Percentiles rank a stretch among this genome's conserved stretches.
These are phyloP conservation scores for Megacollybia marginata DNA, from an alignment of 768 basidiomycete genomes.

Conservation along the genomic window DNA sequence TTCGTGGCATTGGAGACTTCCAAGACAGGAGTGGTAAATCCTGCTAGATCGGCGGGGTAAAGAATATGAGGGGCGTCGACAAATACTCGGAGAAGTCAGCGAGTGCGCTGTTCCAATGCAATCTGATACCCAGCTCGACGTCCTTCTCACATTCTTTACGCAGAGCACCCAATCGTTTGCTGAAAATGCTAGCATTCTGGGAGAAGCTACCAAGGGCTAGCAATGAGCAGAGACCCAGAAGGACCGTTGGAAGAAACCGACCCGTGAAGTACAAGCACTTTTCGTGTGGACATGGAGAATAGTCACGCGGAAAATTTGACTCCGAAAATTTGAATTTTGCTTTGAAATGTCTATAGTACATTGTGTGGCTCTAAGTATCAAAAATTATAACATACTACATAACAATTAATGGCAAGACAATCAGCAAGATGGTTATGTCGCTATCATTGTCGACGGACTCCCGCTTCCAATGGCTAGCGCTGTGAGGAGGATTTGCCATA, in stretches of 20 bases:
- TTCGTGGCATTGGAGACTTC: slow-evolving; percentile 33
- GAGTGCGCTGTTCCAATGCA: not conserved
- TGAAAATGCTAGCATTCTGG: slow-evolving; percentile 65
- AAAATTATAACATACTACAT: too few relatives aligned
- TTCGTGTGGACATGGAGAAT: slow-evolving; percentile 7
- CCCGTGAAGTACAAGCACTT: slow-evolving; percentile 42
- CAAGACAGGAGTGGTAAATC: slow-evolving; percentile 13
- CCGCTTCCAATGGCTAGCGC: slow-evolving; percentile 50
- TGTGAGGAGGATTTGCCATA: slow-evolving; percentile 61
- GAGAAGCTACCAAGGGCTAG: slow-evolving; percentile 39
- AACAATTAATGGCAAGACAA: too few relatives aligned
- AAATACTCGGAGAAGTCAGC: slow-evolving; percentile 43
- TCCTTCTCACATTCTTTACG: slow-evolving; percentile 61
- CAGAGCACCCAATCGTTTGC: slow-evolving; percentile 70
- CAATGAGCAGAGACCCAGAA: slow-evolving; percentile 1
- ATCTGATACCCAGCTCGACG: slow-evolving; percentile 52
- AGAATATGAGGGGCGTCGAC: slow-evolving; percentile 65
- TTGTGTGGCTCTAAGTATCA: too few relatives aligned
- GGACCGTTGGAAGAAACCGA: slow-evolving; percentile 12
- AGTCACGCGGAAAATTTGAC: too few relatives aligned
- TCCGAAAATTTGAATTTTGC: too few relatives aligned
- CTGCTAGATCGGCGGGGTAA: slow-evolving; percentile 51
- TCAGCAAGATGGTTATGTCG: not conserved
- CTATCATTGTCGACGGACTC: slow-evolving; percentile 14
- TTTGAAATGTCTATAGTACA: too few relatives aligned